A percentile compares a stretch with the other conserved stretches of the same genome.
Evolutionary conservation across 345 rosid species (phyloP).

Genomic region (Lenwebbia sp.): DNA sequence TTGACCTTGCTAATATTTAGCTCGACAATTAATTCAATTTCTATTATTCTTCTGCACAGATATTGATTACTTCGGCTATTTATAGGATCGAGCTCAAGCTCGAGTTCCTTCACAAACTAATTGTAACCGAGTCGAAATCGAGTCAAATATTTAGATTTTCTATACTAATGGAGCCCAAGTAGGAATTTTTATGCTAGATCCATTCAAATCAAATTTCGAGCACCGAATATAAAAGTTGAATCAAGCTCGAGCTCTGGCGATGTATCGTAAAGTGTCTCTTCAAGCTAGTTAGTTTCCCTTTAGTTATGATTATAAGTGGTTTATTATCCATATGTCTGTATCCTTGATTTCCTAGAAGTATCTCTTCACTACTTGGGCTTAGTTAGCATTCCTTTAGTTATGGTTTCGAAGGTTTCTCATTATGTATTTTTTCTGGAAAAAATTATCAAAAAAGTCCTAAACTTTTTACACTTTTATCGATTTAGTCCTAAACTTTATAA

Average conservation of each 20-base stretch:
- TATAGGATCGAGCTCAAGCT: background rate
- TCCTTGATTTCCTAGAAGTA: background rate
- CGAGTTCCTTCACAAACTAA: background rate
- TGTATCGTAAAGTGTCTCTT: no score
- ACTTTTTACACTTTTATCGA: no score
- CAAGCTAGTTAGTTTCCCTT: background rate
- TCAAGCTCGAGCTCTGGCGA: background rate
- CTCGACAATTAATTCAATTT: background rate
- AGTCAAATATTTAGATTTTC: background rate
- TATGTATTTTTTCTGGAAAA: no score
- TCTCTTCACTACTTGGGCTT: no score
- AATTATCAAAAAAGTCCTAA: no score
- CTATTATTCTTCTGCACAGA: background rate
- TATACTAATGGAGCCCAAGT: background rate
- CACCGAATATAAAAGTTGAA: background rate
- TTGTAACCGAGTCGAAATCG: background rate
- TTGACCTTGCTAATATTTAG: no score
- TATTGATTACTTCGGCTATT: background rate
- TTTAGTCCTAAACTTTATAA: no score
- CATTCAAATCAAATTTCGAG: fast-evolving
- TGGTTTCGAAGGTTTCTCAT: background rate
- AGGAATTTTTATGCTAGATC: background rate
- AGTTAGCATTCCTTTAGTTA: background rate
- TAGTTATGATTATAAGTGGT: background rate
- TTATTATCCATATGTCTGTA: background rate